Conservation (phyloP, 495 filamentous ascomycete genomes). For the Aspergillus kassunensis region DNA sequence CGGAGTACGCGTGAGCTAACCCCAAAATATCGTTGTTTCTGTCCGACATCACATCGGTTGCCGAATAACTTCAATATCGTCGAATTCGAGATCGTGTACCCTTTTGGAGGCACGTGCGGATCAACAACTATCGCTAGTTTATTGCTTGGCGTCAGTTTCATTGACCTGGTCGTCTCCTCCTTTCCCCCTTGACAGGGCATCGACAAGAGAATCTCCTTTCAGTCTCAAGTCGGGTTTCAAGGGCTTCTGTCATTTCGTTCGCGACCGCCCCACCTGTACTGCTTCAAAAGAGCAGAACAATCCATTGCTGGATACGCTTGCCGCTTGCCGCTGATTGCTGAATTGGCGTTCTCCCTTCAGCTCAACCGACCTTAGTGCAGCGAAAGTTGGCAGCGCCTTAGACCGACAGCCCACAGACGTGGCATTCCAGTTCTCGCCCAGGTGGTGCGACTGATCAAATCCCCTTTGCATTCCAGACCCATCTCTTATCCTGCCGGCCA, state of each 20-base stretch:
- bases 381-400: too few species aligned
- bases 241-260: not conserved
- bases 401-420: constrained; percentile 30
- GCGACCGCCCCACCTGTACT: not conserved
- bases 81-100: constrained; percentile 7
- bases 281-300: constrained; percentile 1
- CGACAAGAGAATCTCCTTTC: constrained; percentile 1
- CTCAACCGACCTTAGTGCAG: constrained; percentile 1
- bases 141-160: constrained; percentile 16
- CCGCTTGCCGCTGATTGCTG: too few species aligned
- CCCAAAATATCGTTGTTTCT: not conserved
- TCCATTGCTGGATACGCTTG: constrained; percentile 2
- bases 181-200: not conserved
- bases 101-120: constrained; percentile 12
- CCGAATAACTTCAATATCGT: not conserved
- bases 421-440: constrained; percentile 33
- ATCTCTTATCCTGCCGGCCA: constrained; percentile 12
- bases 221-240: not conserved
- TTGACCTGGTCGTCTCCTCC: constrained; percentile 12
- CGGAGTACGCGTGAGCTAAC: not conserved
- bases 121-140: constrained; percentile 11
- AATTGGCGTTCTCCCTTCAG: constrained; percentile 10
- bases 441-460: constrained; percentile 20
- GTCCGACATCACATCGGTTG: not conserved
- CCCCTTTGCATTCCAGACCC: constrained; percentile 20